Evolutionary conservation across 768 basidiomycete species (phyloP), one percentile per base, ranked within the genome.

Genomic region (Boletus vermiculosoides): DNA sequence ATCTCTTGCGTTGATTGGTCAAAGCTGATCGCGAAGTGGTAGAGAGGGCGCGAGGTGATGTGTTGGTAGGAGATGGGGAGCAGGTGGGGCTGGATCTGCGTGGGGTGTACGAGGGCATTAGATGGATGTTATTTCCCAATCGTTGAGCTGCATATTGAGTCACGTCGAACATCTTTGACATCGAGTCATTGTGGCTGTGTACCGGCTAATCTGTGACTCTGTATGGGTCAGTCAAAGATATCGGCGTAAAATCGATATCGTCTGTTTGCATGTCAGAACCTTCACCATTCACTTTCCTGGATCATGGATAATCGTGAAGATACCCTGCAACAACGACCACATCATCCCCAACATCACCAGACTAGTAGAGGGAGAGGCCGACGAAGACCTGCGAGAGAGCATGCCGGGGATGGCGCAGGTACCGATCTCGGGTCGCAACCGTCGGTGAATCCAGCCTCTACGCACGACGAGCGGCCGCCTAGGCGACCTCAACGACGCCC

Each of bases 81-180:
- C 54, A 25, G 33, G 52, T 54, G 25, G 50, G 58, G 16, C 25
- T 63, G 34, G 62, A 62, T 34, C 20, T 74, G 10, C 50, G 56
- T 1, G 67, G 62, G 22, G 18, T 80, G 22, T 82, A 76, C 51
- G 79, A 84, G 62, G 74, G 75, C 31, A 44, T 82, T 22, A 73
- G 71, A 58, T 85, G 83, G 83, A 58, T 80, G 12, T 15, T 83
- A 18, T 84, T 79, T 63, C 74, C 80, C 4, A 40, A 40, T 20
- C 39, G 16, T 5, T 40, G 11, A n/a, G 16, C n/a, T n/a, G 9
- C 4, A 40, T 40, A 9, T 4, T 10, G 16, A 40, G 39, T n/a
- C 37, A 18, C 10, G 30, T 30, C 10, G 30, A 1, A 1, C 1
- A 31, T 31, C 11, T 31, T 11, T 9, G 37, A 39, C 18, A 5